phyloP scores from a whole-genome alignment of 2,329 filamentous ascomycete species.

The Calonectria pseudoturangicola region DNA sequence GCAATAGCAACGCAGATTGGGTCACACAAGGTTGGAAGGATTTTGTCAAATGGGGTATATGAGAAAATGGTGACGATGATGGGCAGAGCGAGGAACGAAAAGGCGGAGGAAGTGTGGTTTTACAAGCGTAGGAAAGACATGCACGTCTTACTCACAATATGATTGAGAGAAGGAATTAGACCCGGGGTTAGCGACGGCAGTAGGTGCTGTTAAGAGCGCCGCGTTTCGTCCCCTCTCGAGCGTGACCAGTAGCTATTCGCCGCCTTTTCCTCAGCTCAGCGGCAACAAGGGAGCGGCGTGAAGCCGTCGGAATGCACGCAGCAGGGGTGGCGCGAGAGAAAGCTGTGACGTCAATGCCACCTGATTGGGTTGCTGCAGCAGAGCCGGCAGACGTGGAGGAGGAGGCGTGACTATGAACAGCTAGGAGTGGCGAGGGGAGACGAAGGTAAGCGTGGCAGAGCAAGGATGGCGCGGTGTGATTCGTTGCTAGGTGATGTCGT shows the following conservation, averaged over 20 bases:
- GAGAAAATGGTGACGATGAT: slow-evolving; percentile 27
- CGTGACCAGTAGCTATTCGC: slow-evolving; percentile 38
- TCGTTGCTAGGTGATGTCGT: slow-evolving; percentile 16
- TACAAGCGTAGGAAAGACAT: slow-evolving; percentile 38
- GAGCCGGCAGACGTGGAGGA: slow-evolving; percentile 40
- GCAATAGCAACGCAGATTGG: not conserved
- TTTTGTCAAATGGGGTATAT: slow-evolving; percentile 5
- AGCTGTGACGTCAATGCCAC: slow-evolving; percentile 55
- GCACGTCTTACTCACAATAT: slow-evolving; percentile 38
- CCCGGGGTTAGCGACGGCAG: slow-evolving; percentile 42
- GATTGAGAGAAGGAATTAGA: slow-evolving; percentile 23
- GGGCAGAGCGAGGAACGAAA: slow-evolving; percentile 24
- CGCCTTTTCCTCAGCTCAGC: slow-evolving; percentile 40
- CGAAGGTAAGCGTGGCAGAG: slow-evolving; percentile 4
- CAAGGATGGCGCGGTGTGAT: not conserved
- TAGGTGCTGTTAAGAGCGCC: slow-evolving; percentile 44
- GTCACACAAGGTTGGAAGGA: not conserved
- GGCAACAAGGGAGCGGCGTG: slow-evolving; percentile 31
- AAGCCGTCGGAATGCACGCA: slow-evolving; percentile 36
- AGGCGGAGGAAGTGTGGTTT: slow-evolving; percentile 36
- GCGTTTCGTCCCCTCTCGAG: slow-evolving; percentile 40
- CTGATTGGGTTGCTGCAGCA: slow-evolving; percentile 46
- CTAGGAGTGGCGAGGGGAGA: slow-evolving; percentile 38
- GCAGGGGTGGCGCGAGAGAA: slow-evolving; percentile 36
- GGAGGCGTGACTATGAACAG: slow-evolving; percentile 34